Evolutionary conservation across 2,329 filamentous ascomycete species (phyloP), one percentile per base, ranked within the genome.

Genomic region (Paracoccidioides lutzii): DNA sequence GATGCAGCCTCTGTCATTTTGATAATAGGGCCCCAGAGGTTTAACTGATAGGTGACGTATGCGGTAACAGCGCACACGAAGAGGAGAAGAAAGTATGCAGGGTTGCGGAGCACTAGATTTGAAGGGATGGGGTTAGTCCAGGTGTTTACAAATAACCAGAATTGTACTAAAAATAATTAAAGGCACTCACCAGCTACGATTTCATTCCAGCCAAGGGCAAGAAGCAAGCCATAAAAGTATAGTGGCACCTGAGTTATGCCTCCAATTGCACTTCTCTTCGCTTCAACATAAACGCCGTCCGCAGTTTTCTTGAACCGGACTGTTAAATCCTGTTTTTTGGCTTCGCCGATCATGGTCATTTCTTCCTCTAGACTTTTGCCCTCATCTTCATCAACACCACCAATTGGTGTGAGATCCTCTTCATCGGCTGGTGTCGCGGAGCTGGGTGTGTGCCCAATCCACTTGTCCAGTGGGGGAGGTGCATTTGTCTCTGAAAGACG

Each of bases 141-240:
- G 6, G 10, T 30, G n/a, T 43, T 30, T 8, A 5, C 35, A 49
- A 7, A 41, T 43, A 42, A 2, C 4, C n/a, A 28, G 1, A 28
- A 9, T 28, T 15, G 2, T 22, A 30, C 3, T 12, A 12, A 4
- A 42, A 42, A 14, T 2, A 15, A 8, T 5, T 12, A 1, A 12
- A n/a, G 0, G 12, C n/a, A 71, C 87, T 78, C 79, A 95, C 90
- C 89, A 66, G 90, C 88, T 62, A 95, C 76, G 60, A 98, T 90
- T 73, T 98, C 93, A 72, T 98, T 98, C 93, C 93, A 98, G n/a
- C 93, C 93, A 51, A 98, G 78, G 28, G 89, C 88, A 61, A 98
- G 75, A 56, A 98, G 77, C 56, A 97, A 71, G 44, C 83, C 88
- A 65, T 96, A 98, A 71, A 98, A 96, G 73, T 96, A 97, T 59